These are phyloP conservation scores for Ophiorrhiza pumila DNA, from an alignment of 257 asterid genomes.

Conservation along the genomic window DNA sequence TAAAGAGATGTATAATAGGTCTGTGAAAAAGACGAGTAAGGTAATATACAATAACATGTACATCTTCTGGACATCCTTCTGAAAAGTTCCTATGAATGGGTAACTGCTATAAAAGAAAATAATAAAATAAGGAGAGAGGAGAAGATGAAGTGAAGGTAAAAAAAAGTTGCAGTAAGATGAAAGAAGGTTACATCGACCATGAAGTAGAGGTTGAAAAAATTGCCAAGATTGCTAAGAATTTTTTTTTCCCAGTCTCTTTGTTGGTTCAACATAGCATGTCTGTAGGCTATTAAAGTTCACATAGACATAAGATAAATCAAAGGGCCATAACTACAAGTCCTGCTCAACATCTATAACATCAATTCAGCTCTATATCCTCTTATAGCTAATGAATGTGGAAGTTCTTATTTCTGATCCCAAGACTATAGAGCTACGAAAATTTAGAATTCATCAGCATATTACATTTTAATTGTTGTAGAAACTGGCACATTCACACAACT, in stretches of 20 bases:
- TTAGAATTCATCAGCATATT: neutral
- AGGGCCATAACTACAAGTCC: neutral
- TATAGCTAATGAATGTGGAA: neutral
- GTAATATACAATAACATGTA: neutral
- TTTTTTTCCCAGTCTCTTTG: neutral
- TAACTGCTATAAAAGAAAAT: no score
- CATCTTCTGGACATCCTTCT: neutral
- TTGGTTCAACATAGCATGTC: neutral
- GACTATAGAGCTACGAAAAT: neutral
- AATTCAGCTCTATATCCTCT: neutral
- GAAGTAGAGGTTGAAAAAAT: neutral
- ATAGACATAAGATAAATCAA: neutral
- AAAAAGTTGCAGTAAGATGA: no score
- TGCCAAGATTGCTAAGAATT: neutral
- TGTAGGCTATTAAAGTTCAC: neutral
- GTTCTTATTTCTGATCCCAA: neutral
- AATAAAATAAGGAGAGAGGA: no score
- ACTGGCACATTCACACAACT: neutral
- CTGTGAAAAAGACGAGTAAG: neutral
- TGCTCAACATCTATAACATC: neutral
- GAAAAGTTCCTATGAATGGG: neutral
- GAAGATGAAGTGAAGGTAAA: no score
- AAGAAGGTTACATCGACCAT: neutral
- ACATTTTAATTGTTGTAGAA: neutral
- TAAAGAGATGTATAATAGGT: neutral